These are phyloP conservation scores for Tetrapisispora taiwanensis DNA, from an alignment of 805 yeast genomes.

Conservation along the genomic window DNA sequence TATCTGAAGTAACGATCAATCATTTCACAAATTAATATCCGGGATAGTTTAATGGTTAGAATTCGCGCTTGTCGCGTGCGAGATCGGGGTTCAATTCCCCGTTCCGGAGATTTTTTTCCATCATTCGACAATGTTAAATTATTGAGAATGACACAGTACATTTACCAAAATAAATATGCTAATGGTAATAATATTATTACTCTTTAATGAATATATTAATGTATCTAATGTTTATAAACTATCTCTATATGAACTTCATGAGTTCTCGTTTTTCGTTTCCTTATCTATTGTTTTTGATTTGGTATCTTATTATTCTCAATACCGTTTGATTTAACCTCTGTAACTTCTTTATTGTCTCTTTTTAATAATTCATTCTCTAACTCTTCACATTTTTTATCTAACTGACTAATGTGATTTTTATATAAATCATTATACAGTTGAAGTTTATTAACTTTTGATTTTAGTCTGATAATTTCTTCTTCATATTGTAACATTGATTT, in stretches of 20 bases:
- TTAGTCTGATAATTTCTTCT: conserved; percentile 36
- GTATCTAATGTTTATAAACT: background rate
- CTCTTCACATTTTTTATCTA: conserved; percentile 39
- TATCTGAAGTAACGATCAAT: too few species aligned
- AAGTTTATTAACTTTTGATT: conserved; percentile 74
- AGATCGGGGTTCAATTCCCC: conserved; percentile 7
- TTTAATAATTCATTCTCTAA: conserved; percentile 8
- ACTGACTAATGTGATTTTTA: conserved; percentile 69
- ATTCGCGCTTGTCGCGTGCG: conserved; percentile 7
- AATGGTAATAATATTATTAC: too few species aligned
- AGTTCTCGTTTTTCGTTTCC: background rate
- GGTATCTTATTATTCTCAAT: background rate
- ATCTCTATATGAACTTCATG: too few species aligned
- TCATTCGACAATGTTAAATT: too few species aligned
- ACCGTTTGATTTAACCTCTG: too few species aligned
- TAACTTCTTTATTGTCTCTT: too few species aligned
- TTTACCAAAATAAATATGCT: too few species aligned
- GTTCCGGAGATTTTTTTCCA: conserved; percentile 5
- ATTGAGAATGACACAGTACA: too few species aligned
- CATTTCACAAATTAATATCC: conserved; percentile 1
- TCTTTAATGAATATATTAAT: background rate
- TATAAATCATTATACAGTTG: conserved; percentile 86
- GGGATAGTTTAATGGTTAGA: conserved; percentile 7
- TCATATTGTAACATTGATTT: background rate
- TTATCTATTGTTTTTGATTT: background rate